Evolutionary conservation across 495 filamentous ascomycete species (phyloP).

Genomic region (Eremomyces bilateralis): DNA sequence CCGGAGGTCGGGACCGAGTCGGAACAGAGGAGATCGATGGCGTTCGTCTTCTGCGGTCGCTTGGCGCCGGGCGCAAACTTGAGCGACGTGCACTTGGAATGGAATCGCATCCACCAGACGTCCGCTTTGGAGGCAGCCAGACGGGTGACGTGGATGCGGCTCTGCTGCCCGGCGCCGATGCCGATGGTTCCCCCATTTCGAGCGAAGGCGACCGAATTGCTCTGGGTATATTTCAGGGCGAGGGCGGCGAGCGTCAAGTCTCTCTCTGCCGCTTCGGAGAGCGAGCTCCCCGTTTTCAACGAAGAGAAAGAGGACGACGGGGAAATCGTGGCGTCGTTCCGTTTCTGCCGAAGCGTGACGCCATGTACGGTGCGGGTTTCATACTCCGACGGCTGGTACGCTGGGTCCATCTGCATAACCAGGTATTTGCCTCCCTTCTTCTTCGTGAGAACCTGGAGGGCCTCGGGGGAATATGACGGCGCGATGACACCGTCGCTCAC

Average conservation of each 20-base stretch:
- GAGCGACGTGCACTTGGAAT: constrained; percentile 62
- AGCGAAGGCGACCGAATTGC: constrained; percentile 96
- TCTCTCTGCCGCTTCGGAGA: constrained; percentile 63
- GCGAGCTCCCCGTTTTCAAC: constrained; percentile 34
- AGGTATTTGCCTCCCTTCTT: constrained; percentile 98
- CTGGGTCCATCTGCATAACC: constrained; percentile 79
- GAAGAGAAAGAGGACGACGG: constrained; percentile 66
- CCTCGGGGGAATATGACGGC: constrained; percentile 60
- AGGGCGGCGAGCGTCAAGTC: constrained; percentile 93
- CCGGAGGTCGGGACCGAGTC: constrained; percentile 61
- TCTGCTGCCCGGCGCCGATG: constrained; percentile 89
- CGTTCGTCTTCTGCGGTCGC: constrained; percentile 90
- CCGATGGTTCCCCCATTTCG: constrained; percentile 87
- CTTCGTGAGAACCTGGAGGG: constrained; percentile 79
- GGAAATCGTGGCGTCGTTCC: constrained; percentile 74
- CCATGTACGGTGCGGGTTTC: constrained; percentile 81
- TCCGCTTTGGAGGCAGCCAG: constrained; percentile 97
- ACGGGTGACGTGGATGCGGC: constrained; percentile 92
- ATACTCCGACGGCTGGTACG: constrained; percentile 50
- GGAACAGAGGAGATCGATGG: constrained; percentile 83
- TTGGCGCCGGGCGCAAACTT: constrained; percentile 96
- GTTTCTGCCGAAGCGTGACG: constrained; percentile 62
- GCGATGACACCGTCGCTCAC: constrained; percentile 95
- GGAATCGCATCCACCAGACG: constrained; percentile 98
- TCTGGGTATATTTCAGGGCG: constrained; percentile 92